phyloP scores from a whole-genome alignment of 352 stramenopile species.

The Globisporangium irregulare region DNA sequence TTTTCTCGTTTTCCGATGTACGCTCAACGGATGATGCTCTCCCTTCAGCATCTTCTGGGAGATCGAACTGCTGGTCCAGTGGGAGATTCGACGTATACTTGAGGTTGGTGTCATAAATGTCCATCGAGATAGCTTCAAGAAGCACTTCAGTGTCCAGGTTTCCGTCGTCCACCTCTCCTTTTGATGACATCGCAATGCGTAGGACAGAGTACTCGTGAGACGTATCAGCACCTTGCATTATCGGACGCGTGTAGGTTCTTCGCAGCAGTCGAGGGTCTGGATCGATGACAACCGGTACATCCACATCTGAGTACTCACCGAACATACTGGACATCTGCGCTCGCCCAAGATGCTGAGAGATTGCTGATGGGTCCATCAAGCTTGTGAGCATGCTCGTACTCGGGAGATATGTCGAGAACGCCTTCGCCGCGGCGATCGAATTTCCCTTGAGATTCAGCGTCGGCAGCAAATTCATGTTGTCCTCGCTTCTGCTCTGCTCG shows the following conservation, averaged over 20 bases:
- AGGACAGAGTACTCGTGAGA: slow-evolving; percentile 63
- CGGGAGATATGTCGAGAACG: slow-evolving; percentile 72
- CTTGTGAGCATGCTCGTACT: slow-evolving; percentile 68
- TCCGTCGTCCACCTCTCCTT: slow-evolving; percentile 48
- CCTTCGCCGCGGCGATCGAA: slow-evolving; percentile 62
- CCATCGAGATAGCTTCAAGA: slow-evolving; percentile 83
- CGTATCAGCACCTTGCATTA: slow-evolving; percentile 24
- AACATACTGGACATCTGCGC: slow-evolving; percentile 50
- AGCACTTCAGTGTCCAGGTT: slow-evolving; percentile 75
- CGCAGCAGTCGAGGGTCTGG: slow-evolving; percentile 41
- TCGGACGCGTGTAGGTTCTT: slow-evolving; percentile 31
- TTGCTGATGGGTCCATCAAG: slow-evolving; percentile 65
- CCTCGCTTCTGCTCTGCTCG: slow-evolving; percentile 39
- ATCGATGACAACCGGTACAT: slow-evolving; percentile 60
- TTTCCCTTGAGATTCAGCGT: slow-evolving; percentile 52
- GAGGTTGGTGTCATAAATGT: slow-evolving; percentile 81
- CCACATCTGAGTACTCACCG: slow-evolving; percentile 49
- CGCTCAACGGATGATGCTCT: background rate
- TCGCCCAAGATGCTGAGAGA: slow-evolving; percentile 44
- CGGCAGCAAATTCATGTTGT: slow-evolving; percentile 61
- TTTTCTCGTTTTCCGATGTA: background rate
- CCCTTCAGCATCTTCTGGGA: slow-evolving; percentile 35
- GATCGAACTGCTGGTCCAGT: slow-evolving; percentile 58
- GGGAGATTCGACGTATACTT: slow-evolving; percentile 83
- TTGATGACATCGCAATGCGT: slow-evolving; percentile 79